These are phyloP conservation scores for Bipolaris zeicola DNA, from an alignment of 2,329 filamentous ascomycete genomes.

Conservation along the genomic window DNA sequence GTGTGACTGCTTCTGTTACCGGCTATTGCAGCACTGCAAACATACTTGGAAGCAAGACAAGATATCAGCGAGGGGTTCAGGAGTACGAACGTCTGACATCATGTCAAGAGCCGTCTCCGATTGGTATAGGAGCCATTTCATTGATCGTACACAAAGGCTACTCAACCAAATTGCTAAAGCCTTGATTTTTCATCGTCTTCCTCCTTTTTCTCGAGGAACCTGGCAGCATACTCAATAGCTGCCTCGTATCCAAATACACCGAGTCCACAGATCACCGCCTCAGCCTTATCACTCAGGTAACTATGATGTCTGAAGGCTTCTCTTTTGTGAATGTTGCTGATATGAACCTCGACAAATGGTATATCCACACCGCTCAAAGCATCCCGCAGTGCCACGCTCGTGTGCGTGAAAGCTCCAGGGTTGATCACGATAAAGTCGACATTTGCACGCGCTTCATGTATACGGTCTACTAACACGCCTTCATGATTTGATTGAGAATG, in stretches of 20 bases:
- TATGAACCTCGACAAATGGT: slow-evolving; percentile 79
- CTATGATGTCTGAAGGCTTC: slow-evolving; percentile 72
- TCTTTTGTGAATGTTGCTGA: slow-evolving; percentile 74
- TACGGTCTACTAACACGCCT: slow-evolving; percentile 73
- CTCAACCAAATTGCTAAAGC: not conserved
- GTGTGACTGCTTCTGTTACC: slow-evolving; percentile 35
- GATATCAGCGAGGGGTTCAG: slow-evolving; percentile 22
- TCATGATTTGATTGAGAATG: slow-evolving; percentile 80
- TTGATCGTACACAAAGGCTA: too few species aligned
- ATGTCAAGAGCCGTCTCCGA: too few species aligned
- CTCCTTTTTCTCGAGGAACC: slow-evolving; percentile 24
- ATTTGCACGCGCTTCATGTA: slow-evolving; percentile 67
- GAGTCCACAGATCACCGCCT: slow-evolving; percentile 73
- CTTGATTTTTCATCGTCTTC: not conserved
- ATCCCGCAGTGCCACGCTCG: slow-evolving; percentile 76
- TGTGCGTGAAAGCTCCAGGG: slow-evolving; percentile 76
- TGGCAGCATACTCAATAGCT: slow-evolving; percentile 52
- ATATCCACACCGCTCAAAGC: slow-evolving; percentile 71
- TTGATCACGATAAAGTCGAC: slow-evolving; percentile 76
- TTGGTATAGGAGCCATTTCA: too few species aligned
- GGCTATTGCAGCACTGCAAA: slow-evolving; percentile 32
- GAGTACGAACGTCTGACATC: not conserved
- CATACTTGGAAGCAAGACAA: slow-evolving; percentile 37
- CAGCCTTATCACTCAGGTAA: slow-evolving; percentile 76
- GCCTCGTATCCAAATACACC: slow-evolving; percentile 55